Conservation (phyloP, 2,329 filamentous ascomycete genomes). For the Phoma sp. region DNA sequence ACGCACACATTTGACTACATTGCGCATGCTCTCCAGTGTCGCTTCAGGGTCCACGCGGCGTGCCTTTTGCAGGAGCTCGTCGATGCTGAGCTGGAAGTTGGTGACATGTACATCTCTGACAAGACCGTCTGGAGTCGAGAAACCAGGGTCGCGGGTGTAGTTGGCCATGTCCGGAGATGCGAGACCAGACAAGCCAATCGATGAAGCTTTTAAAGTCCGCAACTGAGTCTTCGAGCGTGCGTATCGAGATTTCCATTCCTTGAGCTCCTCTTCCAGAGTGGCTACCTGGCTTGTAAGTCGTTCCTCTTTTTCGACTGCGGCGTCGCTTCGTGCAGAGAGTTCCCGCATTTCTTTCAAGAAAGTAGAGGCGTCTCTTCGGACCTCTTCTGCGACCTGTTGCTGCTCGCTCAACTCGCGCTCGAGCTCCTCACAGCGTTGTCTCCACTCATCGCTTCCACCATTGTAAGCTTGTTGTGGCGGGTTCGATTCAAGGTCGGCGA, state of each 20-base stretch:
- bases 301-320: conserved; percentile 81
- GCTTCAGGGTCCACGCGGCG: conserved; percentile 74
- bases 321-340: conserved; percentile 79
- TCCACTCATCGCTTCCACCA: conserved; percentile 40
- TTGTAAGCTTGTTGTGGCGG: conserved; percentile 29
- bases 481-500: conserved; percentile 58
- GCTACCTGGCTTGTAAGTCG: conserved; percentile 76
- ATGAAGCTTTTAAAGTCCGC: conserved; percentile 79
- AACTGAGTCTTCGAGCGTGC: conserved; percentile 87
- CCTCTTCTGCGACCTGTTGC: conserved; percentile 82
- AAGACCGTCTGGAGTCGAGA: conserved; percentile 74
- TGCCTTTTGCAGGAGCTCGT: conserved; percentile 82
- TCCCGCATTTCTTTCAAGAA: conserved; percentile 89
- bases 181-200: conserved; percentile 73
- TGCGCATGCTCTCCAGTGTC: conserved; percentile 85
- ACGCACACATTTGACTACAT: conserved; percentile 80
- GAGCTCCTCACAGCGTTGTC: conserved; percentile 48
- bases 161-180: conserved; percentile 65
- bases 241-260: conserved; percentile 90
- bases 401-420: conserved; percentile 75
- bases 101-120: conserved; percentile 93
- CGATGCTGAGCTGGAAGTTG: conserved; percentile 91
- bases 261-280: conserved; percentile 79
- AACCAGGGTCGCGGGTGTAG: conserved; percentile 68
- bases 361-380: conserved; percentile 79